Conservation (phyloP, 169 alveolate species). For the Eimeria praecox region DNA sequence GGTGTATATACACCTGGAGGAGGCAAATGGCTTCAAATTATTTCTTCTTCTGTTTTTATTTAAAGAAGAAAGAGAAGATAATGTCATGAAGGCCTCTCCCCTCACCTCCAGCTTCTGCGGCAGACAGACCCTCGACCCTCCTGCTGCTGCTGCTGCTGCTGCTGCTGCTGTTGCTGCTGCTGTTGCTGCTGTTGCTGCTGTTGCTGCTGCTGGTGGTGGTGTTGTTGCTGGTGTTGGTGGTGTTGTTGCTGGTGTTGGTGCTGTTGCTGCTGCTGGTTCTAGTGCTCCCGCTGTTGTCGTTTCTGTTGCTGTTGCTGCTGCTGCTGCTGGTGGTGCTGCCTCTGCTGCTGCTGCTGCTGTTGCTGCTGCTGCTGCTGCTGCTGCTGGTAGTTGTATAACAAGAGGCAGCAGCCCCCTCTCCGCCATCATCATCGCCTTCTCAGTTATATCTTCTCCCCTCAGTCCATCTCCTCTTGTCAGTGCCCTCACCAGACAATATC, state of each 20-base stretch:
- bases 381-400: not conserved
- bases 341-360: not conserved
- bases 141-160: not conserved
- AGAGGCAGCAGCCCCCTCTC: not conserved
- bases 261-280: not conserved
- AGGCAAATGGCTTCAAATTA: slow-evolving; percentile 10
- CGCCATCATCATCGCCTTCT: slow-evolving; percentile 36
- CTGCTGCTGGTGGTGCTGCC: not conserved
- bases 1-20: slow-evolving; percentile 26
- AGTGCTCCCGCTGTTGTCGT: not conserved
- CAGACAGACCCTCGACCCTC: not conserved
- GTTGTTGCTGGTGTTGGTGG: not conserved
- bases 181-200: not conserved
- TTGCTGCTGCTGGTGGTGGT: not conserved
- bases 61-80: not conserved
- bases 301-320: not conserved
- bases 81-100: slow-evolving; percentile 38
- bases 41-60: not conserved
- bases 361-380: not conserved
- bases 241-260: not conserved
- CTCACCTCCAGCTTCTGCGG: slow-evolving; percentile 42
- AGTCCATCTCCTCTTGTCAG: slow-evolving; percentile 43
- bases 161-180: not conserved
- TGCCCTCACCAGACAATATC: slow-evolving; percentile 43
- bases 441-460: slow-evolving; percentile 24